phyloP scores from a whole-genome alignment of 768 basidiomycete species.

The Dentipellis fragilis region DNA sequence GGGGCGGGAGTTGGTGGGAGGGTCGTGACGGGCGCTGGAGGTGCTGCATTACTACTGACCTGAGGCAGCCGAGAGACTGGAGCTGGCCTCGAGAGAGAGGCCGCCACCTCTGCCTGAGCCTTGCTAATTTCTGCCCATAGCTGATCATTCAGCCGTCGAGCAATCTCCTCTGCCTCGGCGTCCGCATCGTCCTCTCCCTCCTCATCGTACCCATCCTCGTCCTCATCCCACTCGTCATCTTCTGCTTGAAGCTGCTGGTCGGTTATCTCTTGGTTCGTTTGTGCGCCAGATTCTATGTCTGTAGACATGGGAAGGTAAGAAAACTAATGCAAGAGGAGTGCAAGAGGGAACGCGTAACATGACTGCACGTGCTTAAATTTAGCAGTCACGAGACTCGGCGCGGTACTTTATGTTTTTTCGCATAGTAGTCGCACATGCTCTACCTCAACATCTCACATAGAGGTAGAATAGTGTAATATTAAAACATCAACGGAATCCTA shows the following conservation, averaged over 20 bases:
- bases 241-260: constrained; percentile 11
- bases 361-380: background rate
- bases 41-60: background rate
- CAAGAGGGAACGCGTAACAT: background rate
- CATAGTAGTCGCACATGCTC: no score
- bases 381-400: background rate
- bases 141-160: constrained; percentile 63
- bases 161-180: constrained; percentile 67
- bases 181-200: constrained; percentile 52
- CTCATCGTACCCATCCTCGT: constrained; percentile 37
- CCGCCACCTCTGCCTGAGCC: constrained; percentile 37
- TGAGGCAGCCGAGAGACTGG: no score
- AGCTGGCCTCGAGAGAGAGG: constrained; percentile 6
- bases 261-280: background rate
- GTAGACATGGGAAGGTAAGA: background rate
- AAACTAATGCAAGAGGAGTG: background rate
- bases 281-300: background rate
- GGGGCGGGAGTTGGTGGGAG: constrained; percentile 4
- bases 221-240: constrained; percentile 32
- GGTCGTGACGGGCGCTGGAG: background rate
- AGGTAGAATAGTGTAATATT: no score
- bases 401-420: background rate
- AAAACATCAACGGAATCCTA: no score
- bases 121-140: constrained; percentile 70
- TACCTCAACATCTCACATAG: no score